phyloP scores from a whole-genome alignment of 1,139 yeast species.

The Hyphopichia wangnamkhiaoensis region DNA sequence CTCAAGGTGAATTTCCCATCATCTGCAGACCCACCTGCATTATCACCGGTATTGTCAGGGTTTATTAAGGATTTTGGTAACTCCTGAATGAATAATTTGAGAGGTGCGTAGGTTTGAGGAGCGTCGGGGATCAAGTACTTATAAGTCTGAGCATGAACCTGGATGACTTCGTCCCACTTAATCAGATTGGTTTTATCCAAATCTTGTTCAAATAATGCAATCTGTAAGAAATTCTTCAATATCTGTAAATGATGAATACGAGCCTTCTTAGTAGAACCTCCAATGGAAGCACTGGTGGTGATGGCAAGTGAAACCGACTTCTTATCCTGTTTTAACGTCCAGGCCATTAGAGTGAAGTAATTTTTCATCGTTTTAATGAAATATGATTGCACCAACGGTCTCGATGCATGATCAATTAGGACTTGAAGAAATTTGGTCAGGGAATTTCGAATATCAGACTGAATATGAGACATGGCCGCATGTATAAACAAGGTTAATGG shows the following conservation, averaged over 20 bases:
- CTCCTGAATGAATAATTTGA: slow-evolving; percentile 52
- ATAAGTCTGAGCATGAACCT: slow-evolving; percentile 46
- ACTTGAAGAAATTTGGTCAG: slow-evolving; percentile 64
- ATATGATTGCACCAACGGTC: slow-evolving; percentile 53
- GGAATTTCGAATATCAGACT: slow-evolving; percentile 68
- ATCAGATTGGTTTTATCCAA: slow-evolving; percentile 8
- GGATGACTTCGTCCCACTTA: slow-evolving; percentile 6
- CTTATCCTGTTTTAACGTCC: slow-evolving; percentile 53
- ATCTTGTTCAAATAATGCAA: slow-evolving; percentile 33
- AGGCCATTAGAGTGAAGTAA: slow-evolving; percentile 59
- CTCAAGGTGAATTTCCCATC: slow-evolving; percentile 29
- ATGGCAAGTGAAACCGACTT: slow-evolving; percentile 47
- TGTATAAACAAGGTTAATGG: slow-evolving; percentile 74
- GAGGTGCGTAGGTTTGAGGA: slow-evolving; percentile 62
- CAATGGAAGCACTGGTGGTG: slow-evolving; percentile 44
- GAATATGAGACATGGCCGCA: slow-evolving; percentile 93
- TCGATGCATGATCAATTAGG: slow-evolving; percentile 48
- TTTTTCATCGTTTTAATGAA: slow-evolving; percentile 62
- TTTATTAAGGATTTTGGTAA: slow-evolving; percentile 14
- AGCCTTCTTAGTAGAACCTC: slow-evolving; percentile 40
- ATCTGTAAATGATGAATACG: slow-evolving; percentile 46
- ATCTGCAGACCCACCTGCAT: slow-evolving; percentile 11
- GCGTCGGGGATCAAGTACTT: slow-evolving; percentile 54
- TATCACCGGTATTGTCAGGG: background rate
- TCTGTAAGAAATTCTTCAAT: slow-evolving; percentile 39